phyloP scores from a whole-genome alignment of 2,329 filamentous ascomycete genomes.

The Coleophoma eucalyptorum region DNA sequence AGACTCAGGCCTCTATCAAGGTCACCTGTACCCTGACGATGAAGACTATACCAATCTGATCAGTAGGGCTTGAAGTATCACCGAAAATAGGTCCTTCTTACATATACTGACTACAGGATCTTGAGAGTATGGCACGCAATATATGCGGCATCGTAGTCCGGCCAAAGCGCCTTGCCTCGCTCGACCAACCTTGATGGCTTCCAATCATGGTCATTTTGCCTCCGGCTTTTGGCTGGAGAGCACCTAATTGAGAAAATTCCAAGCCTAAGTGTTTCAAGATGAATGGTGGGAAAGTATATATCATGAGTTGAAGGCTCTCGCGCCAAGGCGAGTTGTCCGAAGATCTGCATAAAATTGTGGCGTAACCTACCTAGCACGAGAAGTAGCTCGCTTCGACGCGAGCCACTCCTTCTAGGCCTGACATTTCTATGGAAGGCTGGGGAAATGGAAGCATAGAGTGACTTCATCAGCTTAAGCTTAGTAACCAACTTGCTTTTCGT shows the following conservation, averaged over 20 bases:
- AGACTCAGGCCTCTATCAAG: too few relatives aligned
- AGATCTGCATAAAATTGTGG: not conserved
- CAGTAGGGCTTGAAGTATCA: too few relatives aligned
- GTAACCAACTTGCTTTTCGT: not conserved
- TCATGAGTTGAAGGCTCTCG: not conserved
- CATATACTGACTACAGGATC: too few relatives aligned
- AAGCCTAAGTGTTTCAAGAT: not conserved
- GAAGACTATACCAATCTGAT: too few relatives aligned
- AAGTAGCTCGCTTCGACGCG: not conserved
- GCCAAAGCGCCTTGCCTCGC: not conserved
- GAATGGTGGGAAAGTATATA: not conserved
- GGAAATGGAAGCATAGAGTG: too few relatives aligned
- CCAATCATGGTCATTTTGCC: not conserved
- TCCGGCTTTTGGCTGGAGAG: not conserved
- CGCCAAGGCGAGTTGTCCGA: not conserved
- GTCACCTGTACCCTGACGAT: too few relatives aligned
- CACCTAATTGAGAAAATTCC: not conserved
- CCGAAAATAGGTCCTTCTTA: too few relatives aligned
- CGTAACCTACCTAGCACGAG: not conserved
- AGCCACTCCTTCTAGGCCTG: not conserved
- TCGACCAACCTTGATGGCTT: not conserved
- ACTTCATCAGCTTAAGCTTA: not conserved
- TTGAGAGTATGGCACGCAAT: too few relatives aligned
- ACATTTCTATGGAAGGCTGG: not conserved
- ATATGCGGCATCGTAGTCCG: not conserved